Conservation (phyloP, 148 eudicot genomes). For the Pouteria glomerata region DNA sequence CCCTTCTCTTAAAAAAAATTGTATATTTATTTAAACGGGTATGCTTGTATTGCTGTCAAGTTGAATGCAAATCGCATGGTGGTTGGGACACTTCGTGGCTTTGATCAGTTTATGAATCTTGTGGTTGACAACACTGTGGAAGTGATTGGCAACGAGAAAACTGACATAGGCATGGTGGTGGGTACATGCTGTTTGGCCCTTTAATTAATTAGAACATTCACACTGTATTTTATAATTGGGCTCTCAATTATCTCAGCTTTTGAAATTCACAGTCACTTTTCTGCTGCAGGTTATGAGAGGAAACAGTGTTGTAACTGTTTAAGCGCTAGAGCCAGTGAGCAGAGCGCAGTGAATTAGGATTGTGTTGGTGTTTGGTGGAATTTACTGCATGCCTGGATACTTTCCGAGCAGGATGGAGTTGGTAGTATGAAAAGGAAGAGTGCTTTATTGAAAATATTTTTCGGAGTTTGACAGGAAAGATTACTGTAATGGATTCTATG, state of each 20-base stretch:
- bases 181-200: conserved; percentile 17
- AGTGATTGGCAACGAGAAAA: conserved; percentile 77
- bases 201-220: not conserved
- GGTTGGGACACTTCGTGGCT: conserved; percentile 85
- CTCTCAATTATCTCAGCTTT: not conserved
- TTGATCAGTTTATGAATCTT: conserved; percentile 96
- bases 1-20: too few species aligned
- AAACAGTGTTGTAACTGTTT: conserved; percentile 91
- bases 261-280: not conserved
- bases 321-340: conserved; percentile 82
- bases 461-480: not conserved
- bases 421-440: not conserved
- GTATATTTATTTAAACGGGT: not conserved
- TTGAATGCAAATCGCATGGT: conserved; percentile 88
- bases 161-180: conserved; percentile 97
- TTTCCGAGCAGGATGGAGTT: too few species aligned
- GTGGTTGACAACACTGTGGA: conserved; percentile 92
- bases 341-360: conserved; percentile 38
- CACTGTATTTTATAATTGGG: not conserved
- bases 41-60: conserved; percentile 60
- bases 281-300: conserved; percentile 76
- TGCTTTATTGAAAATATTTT: not conserved
- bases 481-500: not conserved
- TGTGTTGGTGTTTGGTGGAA: too few species aligned
- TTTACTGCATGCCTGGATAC: too few species aligned